A percentile compares a stretch with the other conserved stretches of the same genome.
Evolutionary conservation across 2,329 filamentous ascomycete genomes (phyloP).

Genomic region (Elsinoe ampelina): DNA sequence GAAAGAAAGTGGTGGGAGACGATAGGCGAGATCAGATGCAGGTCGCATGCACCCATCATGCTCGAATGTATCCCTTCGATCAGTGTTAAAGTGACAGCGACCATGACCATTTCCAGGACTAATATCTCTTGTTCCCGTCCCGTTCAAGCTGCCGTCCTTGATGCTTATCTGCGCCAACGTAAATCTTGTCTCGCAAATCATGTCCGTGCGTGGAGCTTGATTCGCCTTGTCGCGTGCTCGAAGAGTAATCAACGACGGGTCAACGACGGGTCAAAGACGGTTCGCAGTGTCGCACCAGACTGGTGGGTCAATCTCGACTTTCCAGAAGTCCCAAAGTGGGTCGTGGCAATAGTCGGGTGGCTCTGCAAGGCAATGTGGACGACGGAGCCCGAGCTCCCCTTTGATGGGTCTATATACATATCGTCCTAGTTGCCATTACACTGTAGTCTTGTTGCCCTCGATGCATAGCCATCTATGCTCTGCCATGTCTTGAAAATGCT

Average conservation of each 20-base stretch:
- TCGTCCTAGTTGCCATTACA: not conserved
- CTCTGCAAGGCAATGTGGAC: not conserved
- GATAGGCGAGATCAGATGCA: not conserved
- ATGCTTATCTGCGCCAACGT: constrained; percentile 6
- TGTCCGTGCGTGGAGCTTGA: constrained; percentile 2
- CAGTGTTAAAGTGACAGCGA: not conserved
- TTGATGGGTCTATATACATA: constrained; percentile 4
- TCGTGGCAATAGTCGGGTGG: not conserved
- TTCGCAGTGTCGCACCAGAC: too few relatives aligned
- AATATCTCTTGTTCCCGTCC: not conserved
- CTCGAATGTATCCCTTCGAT: not conserved
- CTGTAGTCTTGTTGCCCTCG: constrained; percentile 3
- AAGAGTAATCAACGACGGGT: too few relatives aligned
- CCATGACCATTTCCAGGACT: not conserved
- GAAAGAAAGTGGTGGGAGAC: not conserved
- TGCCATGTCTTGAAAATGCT: not conserved
- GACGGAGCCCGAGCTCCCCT: not conserved
- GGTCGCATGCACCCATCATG: not conserved
- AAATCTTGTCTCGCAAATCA: constrained; percentile 7
- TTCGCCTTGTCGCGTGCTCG: not conserved
- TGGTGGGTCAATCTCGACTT: too few relatives aligned
- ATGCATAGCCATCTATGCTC: constrained; percentile 2
- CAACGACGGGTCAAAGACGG: too few relatives aligned
- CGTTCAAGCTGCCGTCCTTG: not conserved
- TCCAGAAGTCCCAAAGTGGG: not conserved